Evolutionary conservation across 495 filamentous ascomycete species (phyloP).

Genomic region (Aspergillus bridgeri): DNA sequence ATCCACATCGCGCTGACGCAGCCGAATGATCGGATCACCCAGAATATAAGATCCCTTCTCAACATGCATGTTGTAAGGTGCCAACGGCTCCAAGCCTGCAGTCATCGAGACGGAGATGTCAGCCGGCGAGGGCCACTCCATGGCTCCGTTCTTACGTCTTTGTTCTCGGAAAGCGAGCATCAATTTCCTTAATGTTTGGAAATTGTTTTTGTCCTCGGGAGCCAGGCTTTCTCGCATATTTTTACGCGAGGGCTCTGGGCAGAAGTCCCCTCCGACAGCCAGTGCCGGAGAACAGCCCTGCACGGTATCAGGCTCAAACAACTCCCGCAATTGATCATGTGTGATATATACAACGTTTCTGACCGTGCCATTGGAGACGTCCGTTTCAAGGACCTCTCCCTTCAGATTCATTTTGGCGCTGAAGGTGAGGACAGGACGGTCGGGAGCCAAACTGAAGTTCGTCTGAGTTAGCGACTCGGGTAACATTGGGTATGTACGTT

Average conservation of each 20-base stretch:
- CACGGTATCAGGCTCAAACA: conserved; percentile 42
- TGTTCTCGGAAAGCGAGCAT: conserved; percentile 40
- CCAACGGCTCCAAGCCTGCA: conserved; percentile 18
- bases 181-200: conserved; percentile 39
- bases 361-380: conserved; percentile 67
- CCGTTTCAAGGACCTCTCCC: conserved; percentile 65
- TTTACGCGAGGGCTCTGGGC: conserved; percentile 5
- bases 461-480: conserved; percentile 50
- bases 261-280: conserved; percentile 40
- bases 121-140: conserved; percentile 26
- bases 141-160: conserved; percentile 39
- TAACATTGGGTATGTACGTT: conserved; percentile 74
- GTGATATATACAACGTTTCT: conserved; percentile 74
- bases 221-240: conserved; percentile 24
- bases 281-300: conserved; percentile 12
- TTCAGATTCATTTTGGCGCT: conserved; percentile 65
- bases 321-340: conserved; percentile 48
- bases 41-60: conserved; percentile 33
- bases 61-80: conserved; percentile 29
- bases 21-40: conserved; percentile 54
- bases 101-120: conserved; percentile 33
- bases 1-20: conserved; percentile 26
- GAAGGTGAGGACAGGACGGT: conserved; percentile 75
- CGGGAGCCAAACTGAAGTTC: conserved; percentile 65
- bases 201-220: conserved; percentile 36